These are phyloP conservation scores for Cladosporium austrohemisphaericum DNA, from an alignment of 2,329 filamentous ascomycete genomes.

Conservation along the genomic window DNA sequence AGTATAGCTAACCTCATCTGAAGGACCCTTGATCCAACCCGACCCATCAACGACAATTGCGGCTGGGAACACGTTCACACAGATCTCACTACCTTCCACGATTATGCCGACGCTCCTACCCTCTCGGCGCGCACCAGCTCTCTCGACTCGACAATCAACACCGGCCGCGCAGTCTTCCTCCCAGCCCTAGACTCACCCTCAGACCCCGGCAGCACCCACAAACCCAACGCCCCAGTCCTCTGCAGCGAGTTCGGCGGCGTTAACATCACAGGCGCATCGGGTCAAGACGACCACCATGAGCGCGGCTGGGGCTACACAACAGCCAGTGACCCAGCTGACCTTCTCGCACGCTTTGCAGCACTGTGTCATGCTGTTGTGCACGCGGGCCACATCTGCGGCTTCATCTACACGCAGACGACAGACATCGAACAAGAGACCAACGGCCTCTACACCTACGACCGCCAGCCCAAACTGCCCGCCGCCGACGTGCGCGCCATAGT, in stretches of 20 bases:
- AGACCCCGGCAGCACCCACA: conserved; percentile 52
- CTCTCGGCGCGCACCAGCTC: conserved; percentile 54
- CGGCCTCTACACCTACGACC: conserved; percentile 61
- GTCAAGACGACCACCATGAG: conserved; percentile 22
- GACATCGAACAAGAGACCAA: conserved; percentile 67
- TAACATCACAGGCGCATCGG: conserved; percentile 53
- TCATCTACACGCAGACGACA: conserved; percentile 63
- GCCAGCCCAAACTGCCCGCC: conserved; percentile 58
- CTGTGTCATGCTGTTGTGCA: conserved; percentile 57
- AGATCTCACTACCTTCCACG: conserved; percentile 65
- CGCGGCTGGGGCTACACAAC: conserved; percentile 68
- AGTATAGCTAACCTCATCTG: too few species aligned
- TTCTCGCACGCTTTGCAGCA: conserved; percentile 56
- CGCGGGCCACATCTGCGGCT: conserved; percentile 56
- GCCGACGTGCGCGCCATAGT: conserved; percentile 56
- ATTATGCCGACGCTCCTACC: conserved; percentile 58
- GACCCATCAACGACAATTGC: conserved; percentile 68
- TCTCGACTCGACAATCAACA: conserved; percentile 55
- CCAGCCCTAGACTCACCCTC: conserved; percentile 36
- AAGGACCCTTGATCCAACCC: conserved; percentile 54
- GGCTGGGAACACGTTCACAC: conserved; percentile 66
- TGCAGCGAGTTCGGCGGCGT: conserved; percentile 67
- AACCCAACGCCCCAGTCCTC: conserved; percentile 56
- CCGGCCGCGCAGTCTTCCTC: conserved; percentile 54
- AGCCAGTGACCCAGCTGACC: conserved; percentile 56